Evolutionary conservation across 257 asterid genomes (phyloP).

Genomic region (Primulina huaijiensis): DNA sequence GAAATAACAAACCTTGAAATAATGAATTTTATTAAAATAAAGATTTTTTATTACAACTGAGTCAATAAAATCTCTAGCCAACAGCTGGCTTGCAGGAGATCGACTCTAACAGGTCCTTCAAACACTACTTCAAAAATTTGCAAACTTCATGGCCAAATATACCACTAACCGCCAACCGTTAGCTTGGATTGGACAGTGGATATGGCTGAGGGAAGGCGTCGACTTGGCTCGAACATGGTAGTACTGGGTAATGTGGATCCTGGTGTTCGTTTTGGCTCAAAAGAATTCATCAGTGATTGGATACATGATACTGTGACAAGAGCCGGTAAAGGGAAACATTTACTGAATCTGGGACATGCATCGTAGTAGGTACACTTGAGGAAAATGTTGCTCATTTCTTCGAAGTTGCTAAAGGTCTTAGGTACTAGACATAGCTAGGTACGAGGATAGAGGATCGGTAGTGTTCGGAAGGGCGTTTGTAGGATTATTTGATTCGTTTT

Average conservation of each 20-base stretch:
- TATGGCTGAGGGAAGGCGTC: constrained; percentile 91
- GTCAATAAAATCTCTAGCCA: too few species aligned
- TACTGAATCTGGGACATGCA: constrained; percentile 95
- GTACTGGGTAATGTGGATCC: constrained; percentile 96
- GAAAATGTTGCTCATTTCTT: constrained; percentile 97
- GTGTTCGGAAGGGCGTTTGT: constrained; percentile 16
- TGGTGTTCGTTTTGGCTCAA: constrained; percentile 93
- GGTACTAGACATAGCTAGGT: constrained; percentile 51
- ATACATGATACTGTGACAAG: constrained; percentile 78
- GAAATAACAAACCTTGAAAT: too few species aligned
- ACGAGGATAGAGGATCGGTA: constrained; percentile 1
- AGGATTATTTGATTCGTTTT: constrained; percentile 23
- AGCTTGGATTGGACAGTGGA: constrained; percentile 99
- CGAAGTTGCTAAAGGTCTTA: constrained; percentile 90
- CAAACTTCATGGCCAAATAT: constrained; percentile 90
- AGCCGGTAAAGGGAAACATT: constrained; percentile 93
- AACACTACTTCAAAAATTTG: constrained; percentile 76
- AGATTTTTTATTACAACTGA: too few species aligned
- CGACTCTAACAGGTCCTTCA: too few species aligned
- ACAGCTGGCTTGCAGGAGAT: too few species aligned
- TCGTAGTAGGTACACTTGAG: constrained; percentile 88
- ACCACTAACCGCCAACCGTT: too few species aligned
- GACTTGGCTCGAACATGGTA: constrained; percentile 74
- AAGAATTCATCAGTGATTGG: constrained; percentile 80
- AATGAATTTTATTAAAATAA: too few species aligned